phyloP scores from a whole-genome alignment of 495 filamentous ascomycete species.

The Lepidopterella palustris region DNA sequence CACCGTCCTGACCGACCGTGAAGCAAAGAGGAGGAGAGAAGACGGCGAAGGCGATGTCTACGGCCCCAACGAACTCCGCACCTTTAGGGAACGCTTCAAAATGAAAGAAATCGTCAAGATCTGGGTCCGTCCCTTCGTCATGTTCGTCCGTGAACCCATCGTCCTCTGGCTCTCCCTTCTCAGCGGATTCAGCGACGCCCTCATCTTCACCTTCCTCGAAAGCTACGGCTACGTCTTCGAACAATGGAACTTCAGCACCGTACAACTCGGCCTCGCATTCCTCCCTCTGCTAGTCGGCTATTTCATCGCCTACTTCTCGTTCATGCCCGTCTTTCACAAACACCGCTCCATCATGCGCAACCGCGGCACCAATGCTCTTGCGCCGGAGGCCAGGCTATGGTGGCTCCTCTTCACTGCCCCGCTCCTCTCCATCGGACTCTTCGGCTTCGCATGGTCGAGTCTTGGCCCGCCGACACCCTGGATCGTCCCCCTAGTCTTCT shows the following conservation, averaged over 20 bases:
- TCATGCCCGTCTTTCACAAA: slow-evolving; percentile 44
- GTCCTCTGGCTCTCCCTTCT: slow-evolving; percentile 64
- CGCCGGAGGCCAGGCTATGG: slow-evolving; percentile 54
- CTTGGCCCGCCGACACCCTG: slow-evolving; percentile 51
- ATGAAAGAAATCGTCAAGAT: slow-evolving; percentile 48
- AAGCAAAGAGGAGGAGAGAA: slow-evolving; percentile 49
- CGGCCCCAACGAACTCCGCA: slow-evolving; percentile 54
- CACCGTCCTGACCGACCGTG: slow-evolving; percentile 51
- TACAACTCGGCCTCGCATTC: slow-evolving; percentile 48
- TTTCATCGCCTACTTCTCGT: slow-evolving; percentile 48
- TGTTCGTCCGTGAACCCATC: slow-evolving; percentile 70
- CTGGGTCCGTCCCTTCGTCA: slow-evolving; percentile 65
- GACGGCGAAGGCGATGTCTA: slow-evolving; percentile 45
- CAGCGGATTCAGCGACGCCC: slow-evolving; percentile 65
- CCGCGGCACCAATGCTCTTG: slow-evolving; percentile 46
- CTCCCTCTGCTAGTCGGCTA: slow-evolving; percentile 53
- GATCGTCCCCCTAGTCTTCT: slow-evolving; percentile 58
- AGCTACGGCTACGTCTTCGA: slow-evolving; percentile 52
- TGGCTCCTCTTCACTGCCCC: slow-evolving; percentile 51
- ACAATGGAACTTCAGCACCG: slow-evolving; percentile 49
- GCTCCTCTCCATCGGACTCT: slow-evolving; percentile 50
- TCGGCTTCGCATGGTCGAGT: slow-evolving; percentile 57
- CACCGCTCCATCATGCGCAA: slow-evolving; percentile 40
- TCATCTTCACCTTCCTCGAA: slow-evolving; percentile 65
- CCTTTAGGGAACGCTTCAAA: slow-evolving; percentile 46